These are phyloP conservation scores for Paracoccidioides brasiliensis DNA, from an alignment of 2,329 filamentous ascomycete genomes.

Conservation along the genomic window DNA sequence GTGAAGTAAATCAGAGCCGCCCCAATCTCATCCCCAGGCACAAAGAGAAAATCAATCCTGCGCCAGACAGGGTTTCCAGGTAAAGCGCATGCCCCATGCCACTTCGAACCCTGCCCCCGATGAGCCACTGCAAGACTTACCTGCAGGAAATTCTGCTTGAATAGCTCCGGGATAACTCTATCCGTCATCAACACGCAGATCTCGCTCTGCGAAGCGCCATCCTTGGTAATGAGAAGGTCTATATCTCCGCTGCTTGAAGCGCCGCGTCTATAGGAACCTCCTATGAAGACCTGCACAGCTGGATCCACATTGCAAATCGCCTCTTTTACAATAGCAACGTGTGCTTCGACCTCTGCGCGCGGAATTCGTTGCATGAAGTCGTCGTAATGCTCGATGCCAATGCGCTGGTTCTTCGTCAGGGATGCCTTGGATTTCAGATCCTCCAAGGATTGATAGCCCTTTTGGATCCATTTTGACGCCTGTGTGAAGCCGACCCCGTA, in stretches of 20 bases:
- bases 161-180: constrained; percentile 50
- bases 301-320: constrained; percentile 49
- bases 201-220: constrained; percentile 42
- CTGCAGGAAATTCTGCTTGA: constrained; percentile 52
- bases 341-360: constrained; percentile 56
- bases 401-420: constrained; percentile 54
- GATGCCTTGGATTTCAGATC: constrained; percentile 52
- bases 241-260: constrained; percentile 64
- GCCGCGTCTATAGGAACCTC: constrained; percentile 76
- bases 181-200: constrained; percentile 51
- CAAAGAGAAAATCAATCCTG: constrained; percentile 71
- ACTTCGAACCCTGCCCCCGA: constrained; percentile 57
- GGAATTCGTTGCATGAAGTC: constrained; percentile 72
- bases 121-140: constrained; percentile 49
- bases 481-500: constrained; percentile 63
- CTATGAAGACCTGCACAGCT: constrained; percentile 56
- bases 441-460: constrained; percentile 60
- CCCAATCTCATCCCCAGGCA: constrained; percentile 65
- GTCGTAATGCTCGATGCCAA: constrained; percentile 67
- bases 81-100: constrained; percentile 73
- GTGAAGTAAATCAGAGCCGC: constrained; percentile 91
- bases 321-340: constrained; percentile 51
- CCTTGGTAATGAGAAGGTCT: constrained; percentile 68
- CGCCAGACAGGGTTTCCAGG: constrained; percentile 53
- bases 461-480: constrained; percentile 62